Evolutionary conservation across 129 eudicot genomes (phyloP).

Genomic region (Sambucus nigra): DNA sequence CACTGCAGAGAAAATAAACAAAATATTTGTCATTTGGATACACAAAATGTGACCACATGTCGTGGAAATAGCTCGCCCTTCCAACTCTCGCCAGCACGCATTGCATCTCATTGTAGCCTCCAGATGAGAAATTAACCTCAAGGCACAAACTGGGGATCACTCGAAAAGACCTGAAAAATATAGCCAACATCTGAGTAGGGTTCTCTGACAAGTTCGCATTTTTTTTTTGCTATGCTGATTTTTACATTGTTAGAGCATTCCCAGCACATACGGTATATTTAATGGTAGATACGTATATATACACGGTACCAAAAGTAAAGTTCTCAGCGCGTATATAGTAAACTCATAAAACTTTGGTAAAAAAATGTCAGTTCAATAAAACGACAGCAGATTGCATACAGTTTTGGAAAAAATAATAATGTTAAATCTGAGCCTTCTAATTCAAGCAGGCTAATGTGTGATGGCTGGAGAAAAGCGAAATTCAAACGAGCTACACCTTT

Average conservation of each 20-base stretch:
- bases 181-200: conserved; percentile 8
- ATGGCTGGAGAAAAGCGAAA: no score
- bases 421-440: no score
- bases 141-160: not conserved
- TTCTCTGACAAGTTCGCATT: not conserved
- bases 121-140: conserved; percentile 4
- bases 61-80: conserved; percentile 73
- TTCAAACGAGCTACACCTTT: no score
- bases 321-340: no score
- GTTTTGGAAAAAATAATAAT: no score
- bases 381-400: no score
- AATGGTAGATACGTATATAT: no score
- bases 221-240: not conserved
- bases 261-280: no score
- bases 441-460: no score
- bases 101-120: conserved; percentile 84
- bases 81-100: conserved; percentile 97
- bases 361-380: no score
- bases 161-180: not conserved
- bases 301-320: no score
- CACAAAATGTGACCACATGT: conserved; percentile 87
- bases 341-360: no score
- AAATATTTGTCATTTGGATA: conserved; percentile 35
- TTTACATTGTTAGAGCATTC: not conserved
- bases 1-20: conserved; percentile 13